These are phyloP conservation scores for Sutorius eximius DNA, from an alignment of 1,284 basidiomycete species.

Conservation along the genomic window DNA sequence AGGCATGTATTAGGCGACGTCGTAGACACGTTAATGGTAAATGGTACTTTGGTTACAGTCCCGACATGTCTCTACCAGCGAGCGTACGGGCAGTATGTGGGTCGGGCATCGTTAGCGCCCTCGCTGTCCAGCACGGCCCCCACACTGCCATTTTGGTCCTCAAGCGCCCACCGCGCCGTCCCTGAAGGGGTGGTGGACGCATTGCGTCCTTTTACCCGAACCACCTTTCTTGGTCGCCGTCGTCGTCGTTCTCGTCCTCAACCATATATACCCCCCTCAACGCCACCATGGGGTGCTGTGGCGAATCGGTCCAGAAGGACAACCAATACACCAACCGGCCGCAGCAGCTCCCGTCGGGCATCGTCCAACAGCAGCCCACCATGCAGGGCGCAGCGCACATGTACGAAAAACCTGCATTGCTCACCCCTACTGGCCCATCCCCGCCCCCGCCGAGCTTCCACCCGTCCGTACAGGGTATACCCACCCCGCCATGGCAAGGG, in stretches of 20 bases:
- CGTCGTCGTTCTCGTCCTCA: not conserved
- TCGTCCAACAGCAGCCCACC: conserved; percentile 55
- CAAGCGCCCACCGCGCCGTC: conserved; percentile 15
- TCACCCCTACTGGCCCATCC: conserved; percentile 26
- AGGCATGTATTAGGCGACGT: too few species aligned
- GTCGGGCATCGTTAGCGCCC: not conserved
- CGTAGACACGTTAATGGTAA: too few species aligned
- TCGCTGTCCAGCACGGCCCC: conserved; percentile 1
- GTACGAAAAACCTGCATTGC: conserved; percentile 24
- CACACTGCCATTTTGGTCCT: conserved; percentile 12
- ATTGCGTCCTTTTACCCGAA: not conserved
- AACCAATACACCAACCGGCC: conserved; percentile 37
- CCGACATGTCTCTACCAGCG: too few species aligned
- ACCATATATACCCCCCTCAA: not conserved
- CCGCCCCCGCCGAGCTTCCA: conserved; percentile 29
- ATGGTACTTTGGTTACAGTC: too few species aligned
- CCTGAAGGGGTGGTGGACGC: not conserved
- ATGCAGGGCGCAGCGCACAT: conserved; percentile 36
- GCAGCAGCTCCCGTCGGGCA: conserved; percentile 17
- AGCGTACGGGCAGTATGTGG: not conserved
- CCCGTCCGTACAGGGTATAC: conserved; percentile 23
- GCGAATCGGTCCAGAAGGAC: conserved; percentile 39
- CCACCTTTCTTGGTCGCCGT: not conserved
- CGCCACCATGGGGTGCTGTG: conserved; percentile 59
- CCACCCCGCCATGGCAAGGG: conserved; percentile 32